Evolutionary conservation across 2,329 filamentous ascomycete genomes (phyloP).

Genomic region (Nemania abortiva): DNA sequence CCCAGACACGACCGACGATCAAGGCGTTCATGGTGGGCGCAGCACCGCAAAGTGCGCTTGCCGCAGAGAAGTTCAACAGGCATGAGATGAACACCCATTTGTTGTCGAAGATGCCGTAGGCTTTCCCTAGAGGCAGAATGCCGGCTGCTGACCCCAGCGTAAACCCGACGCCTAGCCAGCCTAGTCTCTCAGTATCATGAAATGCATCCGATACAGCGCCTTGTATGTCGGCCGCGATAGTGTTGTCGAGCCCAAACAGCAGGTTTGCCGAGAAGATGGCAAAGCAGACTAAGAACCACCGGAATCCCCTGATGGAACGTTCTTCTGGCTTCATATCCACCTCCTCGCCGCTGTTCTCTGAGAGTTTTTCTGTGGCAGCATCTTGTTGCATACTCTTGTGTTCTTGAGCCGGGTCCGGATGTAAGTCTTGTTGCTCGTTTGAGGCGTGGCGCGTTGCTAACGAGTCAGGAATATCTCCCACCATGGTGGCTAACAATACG

Average conservation of each 20-base stretch:
- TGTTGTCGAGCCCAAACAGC: conserved; percentile 58
- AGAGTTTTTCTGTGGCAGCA: no score
- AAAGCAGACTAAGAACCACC: conserved; percentile 49
- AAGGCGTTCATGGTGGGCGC: conserved; percentile 44
- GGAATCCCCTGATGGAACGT: conserved; percentile 48
- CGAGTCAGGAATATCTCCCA: no score
- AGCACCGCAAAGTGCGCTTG: conserved; percentile 54
- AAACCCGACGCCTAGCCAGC: conserved; percentile 56
- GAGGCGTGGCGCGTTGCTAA: no score
- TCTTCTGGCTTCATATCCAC: no score
- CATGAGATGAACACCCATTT: conserved; percentile 54
- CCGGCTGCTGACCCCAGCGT: conserved; percentile 55
- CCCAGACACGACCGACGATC: conserved; percentile 34
- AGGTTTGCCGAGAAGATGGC: conserved; percentile 32
- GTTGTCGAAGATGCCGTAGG: conserved; percentile 53
- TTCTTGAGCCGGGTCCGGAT: no score
- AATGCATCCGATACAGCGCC: conserved; percentile 53
- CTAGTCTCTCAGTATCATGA: conserved; percentile 52
- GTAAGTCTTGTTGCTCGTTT: no score
- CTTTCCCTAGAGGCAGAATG: conserved; percentile 46
- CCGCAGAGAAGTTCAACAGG: conserved; percentile 41
- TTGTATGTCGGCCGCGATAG: conserved; percentile 61
- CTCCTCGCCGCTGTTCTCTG: no score
- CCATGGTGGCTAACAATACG: no score
- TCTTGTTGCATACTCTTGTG: no score